Conservation (phyloP, 495 filamentous ascomycete genomes). For the Arthonia radiata region DNA sequence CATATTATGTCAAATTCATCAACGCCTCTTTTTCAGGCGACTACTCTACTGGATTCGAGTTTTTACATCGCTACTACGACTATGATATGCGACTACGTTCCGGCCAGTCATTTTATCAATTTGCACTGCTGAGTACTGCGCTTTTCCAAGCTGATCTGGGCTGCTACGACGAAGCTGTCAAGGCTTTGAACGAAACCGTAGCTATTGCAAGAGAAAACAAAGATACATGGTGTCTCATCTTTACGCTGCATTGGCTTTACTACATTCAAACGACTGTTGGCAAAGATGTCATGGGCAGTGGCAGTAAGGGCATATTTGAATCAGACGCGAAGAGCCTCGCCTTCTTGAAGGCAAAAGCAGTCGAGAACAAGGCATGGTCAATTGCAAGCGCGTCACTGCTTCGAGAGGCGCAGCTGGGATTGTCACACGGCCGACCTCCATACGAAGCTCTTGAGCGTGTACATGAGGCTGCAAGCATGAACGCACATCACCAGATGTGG, state of each 20-base stretch:
- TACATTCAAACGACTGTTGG: constrained; percentile 78
- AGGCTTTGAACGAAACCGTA: constrained; percentile 80
- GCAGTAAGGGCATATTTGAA: constrained; percentile 46
- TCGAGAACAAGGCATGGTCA: constrained; percentile 70
- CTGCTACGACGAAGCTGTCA: constrained; percentile 70
- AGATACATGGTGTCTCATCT: constrained; percentile 81
- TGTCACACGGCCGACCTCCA: constrained; percentile 27
- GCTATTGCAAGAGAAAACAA: constrained; percentile 76
- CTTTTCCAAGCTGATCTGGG: constrained; percentile 92
- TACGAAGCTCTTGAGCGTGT: no score
- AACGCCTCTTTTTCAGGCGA: constrained; percentile 83
- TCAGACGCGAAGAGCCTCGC: constrained; percentile 58
- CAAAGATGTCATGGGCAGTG: constrained; percentile 40
- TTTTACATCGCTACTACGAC: constrained; percentile 87
- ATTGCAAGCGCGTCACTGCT: constrained; percentile 65
- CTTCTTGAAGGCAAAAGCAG: constrained; percentile 71
- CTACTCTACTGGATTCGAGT: constrained; percentile 70
- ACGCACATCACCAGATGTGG: no score
- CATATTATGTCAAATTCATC: no score
- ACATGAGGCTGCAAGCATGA: no score
- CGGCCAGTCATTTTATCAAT: constrained; percentile 79
- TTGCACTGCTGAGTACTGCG: constrained; percentile 80
- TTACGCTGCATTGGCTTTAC: constrained; percentile 91
- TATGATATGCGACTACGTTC: constrained; percentile 81
- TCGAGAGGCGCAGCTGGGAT: constrained; percentile 59